Base-by-base conservation (phyloP, 176 grass and related monocot genomes). In the Oryza coarctata region DNA sequence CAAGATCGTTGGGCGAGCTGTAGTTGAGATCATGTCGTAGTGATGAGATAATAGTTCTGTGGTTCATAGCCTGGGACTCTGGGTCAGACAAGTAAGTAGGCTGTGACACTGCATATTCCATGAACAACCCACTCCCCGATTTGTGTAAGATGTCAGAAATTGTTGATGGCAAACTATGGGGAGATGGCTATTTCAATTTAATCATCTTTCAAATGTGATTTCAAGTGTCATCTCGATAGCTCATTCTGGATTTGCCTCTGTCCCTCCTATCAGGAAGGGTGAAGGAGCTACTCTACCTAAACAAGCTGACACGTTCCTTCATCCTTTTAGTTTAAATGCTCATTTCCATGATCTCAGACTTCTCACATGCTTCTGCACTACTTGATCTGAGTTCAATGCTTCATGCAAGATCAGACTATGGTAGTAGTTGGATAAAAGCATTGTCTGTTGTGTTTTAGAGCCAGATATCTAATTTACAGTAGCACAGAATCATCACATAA, bases 1-100 rank as follows among this genome's bases (percentile, higher is more conserved):
- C 15, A 95, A 95, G 68, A 98, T 98, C 3, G 17, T 98, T 18
- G 92, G 95, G 5, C 88, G 95, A 70, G 95, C 95, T 33, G 84
- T 98, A 18, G 87, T 98, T 43, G 92, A 98, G 84, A 93, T 98
- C 67, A 91, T 91, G 84, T 85, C 90, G 60, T 65, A 44, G 47
- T 34, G 64, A 81, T 32, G 41, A 55, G 32, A 70, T 70, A 25
- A 81, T n/a, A n/a, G n/a, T 71, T 40, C 15, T 50, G 58, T 76
- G 55, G 49, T 34, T 77, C 2, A 15, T 65, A 44, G 0, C 13
- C 65, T 47, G 57, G 57, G 25, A 83, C 44, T 18, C 52, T 47
- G 41, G 41, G 31, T 88, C 45, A n/a, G 30, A 23, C 31, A 80
- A 73, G 74, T 68, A 74, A 80, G 60, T 15, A 40, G 70, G 69